Base-by-base conservation (phyloP, 164 flowering plant species). In the Malania oleifera region DNA sequence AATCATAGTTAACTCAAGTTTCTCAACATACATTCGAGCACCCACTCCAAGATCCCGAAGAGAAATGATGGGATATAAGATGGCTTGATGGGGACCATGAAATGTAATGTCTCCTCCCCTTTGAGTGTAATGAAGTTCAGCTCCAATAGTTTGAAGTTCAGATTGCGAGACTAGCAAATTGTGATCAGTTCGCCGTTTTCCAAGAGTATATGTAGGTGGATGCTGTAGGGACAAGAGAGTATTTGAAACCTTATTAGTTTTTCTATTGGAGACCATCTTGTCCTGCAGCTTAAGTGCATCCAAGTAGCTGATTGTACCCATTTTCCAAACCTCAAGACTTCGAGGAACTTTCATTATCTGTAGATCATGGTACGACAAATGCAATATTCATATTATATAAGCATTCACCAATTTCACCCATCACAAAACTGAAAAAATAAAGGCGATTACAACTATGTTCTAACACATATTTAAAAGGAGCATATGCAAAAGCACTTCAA, bases 91-190 rank as follows among this genome's bases (percentile, higher is more conserved):
- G 26, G 96, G 98, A 62, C 98, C 98, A 69, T 93, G 98, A 70
- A 72, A 93, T 11, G 98, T 93, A 37, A 88, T 78, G 67, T 93
- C 97, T 38, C 97, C 98, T 64, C 98, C 98, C 62, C 98, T 80
- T 57, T 89, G 77, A 7, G 96, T 87, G 63, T 86, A 84, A 65
- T 87, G 87, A 56, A 93, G 90, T 67, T 83, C 87, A n/a, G 96
- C 97, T 59, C 98, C 98, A 58, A 87, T 65, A 44, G 52, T 61
- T 49, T 64, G 66, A 20, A 93, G 79, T 17, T 93, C 92, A 20
- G 81, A 53, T 56, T 77, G 79, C 6, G 95, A 68, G 23, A 87
- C 75, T 24, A 93, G 68, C 54, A 93, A 62, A 69, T 86, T 93
- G 73, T 93, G 95, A 70, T 75, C 80, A 1, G 97, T 93, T 45